A percentile compares a stretch with the other conserved stretches of the same genome.
These are phyloP conservation scores for Salix viminalis DNA, from an alignment of 345 rosid genomes.

Conservation along the genomic window DNA sequence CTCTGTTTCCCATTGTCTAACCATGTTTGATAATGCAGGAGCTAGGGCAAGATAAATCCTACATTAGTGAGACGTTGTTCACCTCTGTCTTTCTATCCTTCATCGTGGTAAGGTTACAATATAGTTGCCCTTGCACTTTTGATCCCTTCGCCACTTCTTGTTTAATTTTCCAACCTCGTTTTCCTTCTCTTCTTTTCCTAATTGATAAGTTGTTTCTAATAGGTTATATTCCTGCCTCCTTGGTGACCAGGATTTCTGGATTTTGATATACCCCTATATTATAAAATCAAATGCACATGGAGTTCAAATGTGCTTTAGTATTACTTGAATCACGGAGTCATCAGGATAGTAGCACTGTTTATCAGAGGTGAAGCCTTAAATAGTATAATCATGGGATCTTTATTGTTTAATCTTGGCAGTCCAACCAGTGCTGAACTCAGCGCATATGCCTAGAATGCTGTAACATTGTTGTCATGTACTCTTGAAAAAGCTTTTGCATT, in stretches of 20 bases:
- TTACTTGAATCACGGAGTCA: background rate
- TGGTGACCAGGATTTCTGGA: background rate
- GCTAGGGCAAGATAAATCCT: conserved; percentile 89
- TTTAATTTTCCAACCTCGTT: background rate
- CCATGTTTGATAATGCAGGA: conserved; percentile 46
- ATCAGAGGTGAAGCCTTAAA: background rate
- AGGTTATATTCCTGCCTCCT: background rate
- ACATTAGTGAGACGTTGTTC: conserved; percentile 86
- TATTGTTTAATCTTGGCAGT: background rate
- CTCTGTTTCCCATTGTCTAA: conserved; percentile 1
- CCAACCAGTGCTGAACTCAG: background rate
- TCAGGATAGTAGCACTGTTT: background rate
- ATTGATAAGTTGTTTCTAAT: background rate
- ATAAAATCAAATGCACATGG: background rate
- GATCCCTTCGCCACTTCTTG: background rate
- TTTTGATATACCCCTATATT: background rate
- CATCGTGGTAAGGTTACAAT: conserved; percentile 52
- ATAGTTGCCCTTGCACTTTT: background rate
- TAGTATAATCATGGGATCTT: background rate
- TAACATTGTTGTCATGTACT: background rate
- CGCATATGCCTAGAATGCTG: background rate
- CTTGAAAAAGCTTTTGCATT: background rate
- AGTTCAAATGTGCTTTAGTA: background rate
- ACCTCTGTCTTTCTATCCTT: conserved; percentile 60
- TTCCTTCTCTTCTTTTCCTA: conserved; percentile 4